Base-by-base conservation (phyloP, 1,139 yeast species). In the Sugiyamaella japonica region DNA sequence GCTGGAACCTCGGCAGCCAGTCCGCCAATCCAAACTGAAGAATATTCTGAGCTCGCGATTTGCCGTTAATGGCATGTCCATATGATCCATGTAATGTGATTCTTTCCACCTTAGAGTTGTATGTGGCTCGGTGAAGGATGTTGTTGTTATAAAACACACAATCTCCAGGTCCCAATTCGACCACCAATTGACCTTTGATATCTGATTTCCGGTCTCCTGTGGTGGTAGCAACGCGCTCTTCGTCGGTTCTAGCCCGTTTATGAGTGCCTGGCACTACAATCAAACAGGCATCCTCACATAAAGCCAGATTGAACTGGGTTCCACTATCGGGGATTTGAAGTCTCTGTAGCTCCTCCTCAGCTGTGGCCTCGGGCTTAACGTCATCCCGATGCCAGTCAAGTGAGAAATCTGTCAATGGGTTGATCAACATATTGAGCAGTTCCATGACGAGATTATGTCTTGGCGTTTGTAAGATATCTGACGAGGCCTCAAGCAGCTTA, bases 351-450 rank as follows among this genome's bases (percentile, higher is more conserved):
- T 80, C 84, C 63, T 79, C 78, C 53, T 76, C 80, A 1, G 73
- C 73, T 3, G 77, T 67, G 7, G 70, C 81, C 41, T 79, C 82
- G 4, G 83, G 82, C 58, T 74, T 75, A 54, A 80, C 77, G 59
- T 77, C 76, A 63, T 80, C 84, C 45, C 84, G 69, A 65, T 80
- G 84, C 84, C 84, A 80, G 58, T 78, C 80, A 63, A 80, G 73
- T 8, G 77, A 83, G 63, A 80, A 80, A 64, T 80, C 82, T 12
- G 81, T 77, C 58, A 78, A 71, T 1, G 84, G 84, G 60, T 80
- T 80, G 61, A 80, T 79, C 59, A 80, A 73, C 84, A 80, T 79
- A 62, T 80, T 80, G 65, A 80, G 74, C 54, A 80, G 71, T 62
- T 80, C 84, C 83, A 80, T 79, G 5, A 75, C 72, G 49, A 80